Base-by-base conservation (phyloP, 768 basidiomycete species). In the Asterophora lycoperdoides region DNA sequence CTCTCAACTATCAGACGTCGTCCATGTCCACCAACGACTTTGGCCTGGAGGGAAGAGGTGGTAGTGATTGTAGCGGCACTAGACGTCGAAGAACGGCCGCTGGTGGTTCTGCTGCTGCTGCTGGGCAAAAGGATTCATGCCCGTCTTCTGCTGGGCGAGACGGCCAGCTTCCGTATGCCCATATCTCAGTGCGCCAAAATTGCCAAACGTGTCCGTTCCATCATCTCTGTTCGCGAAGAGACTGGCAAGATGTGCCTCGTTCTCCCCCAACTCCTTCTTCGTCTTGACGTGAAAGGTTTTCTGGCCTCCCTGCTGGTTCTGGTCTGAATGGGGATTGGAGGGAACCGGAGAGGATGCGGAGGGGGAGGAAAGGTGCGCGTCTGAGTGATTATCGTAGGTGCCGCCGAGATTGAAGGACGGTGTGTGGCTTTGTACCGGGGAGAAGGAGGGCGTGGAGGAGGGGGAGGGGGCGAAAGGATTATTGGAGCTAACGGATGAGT, bases 151-250 rank as follows among this genome's bases (percentile, higher is more conserved):
- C 9, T 60, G 53, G 17, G 72, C 55, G 29, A 57, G 44, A 26
- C 71, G 67, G 8, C 81, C 80, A 14, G 78, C 81, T 30, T 76
- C 72, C 0, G 80, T 78, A 42, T 79, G 72, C 1, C 82, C 83
- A 51, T 81, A 88, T 55, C 80, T 79, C 53, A 95, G 63, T 44
- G 73, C 53, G 15, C 95, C 95, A 28, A 81, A 58, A 64, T 98
- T 99, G 43, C 95, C 95, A 62, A 97, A 98, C 45, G 95, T 95
- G 68, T 99, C 96, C 63, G 88, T 73, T 1, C 96, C 95, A 57
- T 90, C 93, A 48, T 96, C 94, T 43, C 86, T 76, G 60, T 89
- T 90, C 5, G 90, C 94, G 54, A 97, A 83, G 57, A 97, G 67
- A 45, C 66, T 72, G 2, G 94, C 93, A 45, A 99, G 78, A 32